A percentile compares a stretch with the other conserved stretches of the same genome.
Conservation (phyloP, 257 asterid species). For the Solanum gandarillasii region DNA sequence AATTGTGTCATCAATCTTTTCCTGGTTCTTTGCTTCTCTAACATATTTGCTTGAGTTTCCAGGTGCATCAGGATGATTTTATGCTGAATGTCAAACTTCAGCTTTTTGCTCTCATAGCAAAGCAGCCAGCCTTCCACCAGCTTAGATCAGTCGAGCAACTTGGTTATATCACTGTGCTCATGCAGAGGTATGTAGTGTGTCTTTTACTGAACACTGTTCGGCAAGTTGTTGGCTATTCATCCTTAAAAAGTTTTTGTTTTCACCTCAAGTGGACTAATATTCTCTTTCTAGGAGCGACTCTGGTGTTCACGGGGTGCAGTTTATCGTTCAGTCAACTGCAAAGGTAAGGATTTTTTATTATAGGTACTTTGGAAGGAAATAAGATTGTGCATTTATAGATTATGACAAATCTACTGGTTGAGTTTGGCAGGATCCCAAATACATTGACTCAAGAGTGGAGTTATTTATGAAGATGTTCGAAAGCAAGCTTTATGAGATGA, state of each 20-base stretch:
- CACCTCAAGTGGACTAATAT: neutral
- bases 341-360: conserved; percentile 36
- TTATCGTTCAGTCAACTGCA: conserved; percentile 79
- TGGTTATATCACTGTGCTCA: conserved; percentile 84
- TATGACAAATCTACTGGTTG: conserved; percentile 5
- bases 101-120: conserved; percentile 79
- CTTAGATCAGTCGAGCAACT: conserved; percentile 99
- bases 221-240: neutral
- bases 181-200: conserved; percentile 56
- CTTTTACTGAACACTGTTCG: neutral
- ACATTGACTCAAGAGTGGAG: conserved; percentile 75
- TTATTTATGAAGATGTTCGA: conserved; percentile 80
- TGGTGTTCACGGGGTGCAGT: conserved; percentile 89
- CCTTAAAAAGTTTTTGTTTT: neutral
- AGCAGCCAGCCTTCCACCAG: conserved; percentile 97
- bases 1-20: neutral
- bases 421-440: conserved; percentile 76
- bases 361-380: neutral
- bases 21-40: neutral
- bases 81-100: conserved; percentile 70
- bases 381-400: neutral
- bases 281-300: conserved; percentile 54
- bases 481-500: conserved; percentile 71
- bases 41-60: conserved; percentile 6
- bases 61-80: conserved; percentile 96